These are phyloP conservation scores for Madurella fahalii DNA, from an alignment of 2,329 filamentous ascomycete species.

Conservation along the genomic window DNA sequence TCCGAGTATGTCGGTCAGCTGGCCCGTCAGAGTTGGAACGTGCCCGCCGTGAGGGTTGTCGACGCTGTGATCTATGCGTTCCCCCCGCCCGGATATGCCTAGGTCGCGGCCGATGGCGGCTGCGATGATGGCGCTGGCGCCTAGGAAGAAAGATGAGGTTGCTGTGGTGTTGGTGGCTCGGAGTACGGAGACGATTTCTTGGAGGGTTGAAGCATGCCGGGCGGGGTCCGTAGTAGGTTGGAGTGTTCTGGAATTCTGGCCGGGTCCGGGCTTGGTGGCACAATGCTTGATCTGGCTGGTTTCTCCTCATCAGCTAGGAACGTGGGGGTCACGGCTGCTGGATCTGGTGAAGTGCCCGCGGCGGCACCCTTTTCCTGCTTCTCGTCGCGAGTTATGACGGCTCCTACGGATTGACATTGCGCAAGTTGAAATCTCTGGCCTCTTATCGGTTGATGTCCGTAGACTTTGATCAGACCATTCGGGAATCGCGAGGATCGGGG, in stretches of 20 bases:
- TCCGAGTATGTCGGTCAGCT: constrained; percentile 63
- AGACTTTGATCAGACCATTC: too few species aligned
- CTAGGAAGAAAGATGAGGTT: constrained; percentile 56
- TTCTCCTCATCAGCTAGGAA: neutral
- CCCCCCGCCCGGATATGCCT: constrained; percentile 58
- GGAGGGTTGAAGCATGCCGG: constrained; percentile 58
- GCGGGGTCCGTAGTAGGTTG: constrained; percentile 37
- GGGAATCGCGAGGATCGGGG: too few species aligned
- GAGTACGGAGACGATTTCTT: constrained; percentile 62
- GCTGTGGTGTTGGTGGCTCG: constrained; percentile 65
- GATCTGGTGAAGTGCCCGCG: neutral
- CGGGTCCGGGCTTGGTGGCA: neutral
- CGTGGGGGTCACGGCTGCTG: neutral
- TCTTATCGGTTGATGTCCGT: too few species aligned
- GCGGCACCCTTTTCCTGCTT: neutral
- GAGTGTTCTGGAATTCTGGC: constrained; percentile 13
- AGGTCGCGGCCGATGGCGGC: constrained; percentile 57
- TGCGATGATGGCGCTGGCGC: constrained; percentile 58
- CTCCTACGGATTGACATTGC: neutral
- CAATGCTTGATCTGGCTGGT: neutral
- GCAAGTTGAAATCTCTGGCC: neutral
- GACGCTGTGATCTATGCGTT: constrained; percentile 65
- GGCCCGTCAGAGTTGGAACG: constrained; percentile 62
- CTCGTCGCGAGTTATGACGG: neutral
- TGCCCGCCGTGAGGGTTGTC: constrained; percentile 58